A percentile compares a stretch with the other conserved stretches of the same genome.
phyloP scores from a whole-genome alignment of 345 rosid species.

The Hibiscus mutabilis region DNA sequence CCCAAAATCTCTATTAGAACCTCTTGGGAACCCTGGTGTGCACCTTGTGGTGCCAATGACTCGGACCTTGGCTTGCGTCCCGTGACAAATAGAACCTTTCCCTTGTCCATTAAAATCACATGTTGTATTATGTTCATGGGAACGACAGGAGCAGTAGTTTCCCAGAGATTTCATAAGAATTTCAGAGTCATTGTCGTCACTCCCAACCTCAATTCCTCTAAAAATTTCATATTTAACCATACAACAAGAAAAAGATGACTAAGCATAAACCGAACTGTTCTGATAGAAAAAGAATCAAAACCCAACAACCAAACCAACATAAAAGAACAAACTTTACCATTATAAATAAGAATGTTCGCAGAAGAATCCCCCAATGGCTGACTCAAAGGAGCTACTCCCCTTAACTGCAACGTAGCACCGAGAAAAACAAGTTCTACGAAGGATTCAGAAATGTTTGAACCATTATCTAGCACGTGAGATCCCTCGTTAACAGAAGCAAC shows the following conservation, averaged over 20 bases:
- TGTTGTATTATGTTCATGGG: conserved; percentile 10
- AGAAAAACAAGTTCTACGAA: conserved; percentile 47
- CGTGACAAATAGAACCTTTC: conserved; percentile 30
- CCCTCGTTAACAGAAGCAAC: conserved; percentile 8
- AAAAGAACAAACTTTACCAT: neutral
- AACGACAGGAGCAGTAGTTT: conserved; percentile 32
- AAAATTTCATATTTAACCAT: conserved; percentile 61
- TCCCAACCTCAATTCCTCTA: conserved; percentile 54
- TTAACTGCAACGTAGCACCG: conserved; percentile 76
- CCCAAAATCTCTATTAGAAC: too few relatives aligned
- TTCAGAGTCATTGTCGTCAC: conserved; percentile 57
- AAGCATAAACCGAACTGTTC: too few relatives aligned
- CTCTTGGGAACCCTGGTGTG: too few relatives aligned
- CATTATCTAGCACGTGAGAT: conserved; percentile 10
- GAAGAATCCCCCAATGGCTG: conserved; percentile 66
- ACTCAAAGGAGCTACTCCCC: conserved; percentile 48
- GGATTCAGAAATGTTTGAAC: neutral
- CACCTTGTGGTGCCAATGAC: too few relatives aligned
- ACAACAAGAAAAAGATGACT: neutral
- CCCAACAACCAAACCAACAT: neutral
- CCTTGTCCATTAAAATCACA: conserved; percentile 22
- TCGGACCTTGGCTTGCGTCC: too few relatives aligned
- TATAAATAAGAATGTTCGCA: conserved; percentile 39
- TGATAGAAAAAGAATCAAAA: neutral
- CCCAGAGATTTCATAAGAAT: conserved; percentile 48